These are phyloP conservation scores for Tilletia setariae DNA, from an alignment of 1,284 basidiomycete species.

Conservation along the genomic window DNA sequence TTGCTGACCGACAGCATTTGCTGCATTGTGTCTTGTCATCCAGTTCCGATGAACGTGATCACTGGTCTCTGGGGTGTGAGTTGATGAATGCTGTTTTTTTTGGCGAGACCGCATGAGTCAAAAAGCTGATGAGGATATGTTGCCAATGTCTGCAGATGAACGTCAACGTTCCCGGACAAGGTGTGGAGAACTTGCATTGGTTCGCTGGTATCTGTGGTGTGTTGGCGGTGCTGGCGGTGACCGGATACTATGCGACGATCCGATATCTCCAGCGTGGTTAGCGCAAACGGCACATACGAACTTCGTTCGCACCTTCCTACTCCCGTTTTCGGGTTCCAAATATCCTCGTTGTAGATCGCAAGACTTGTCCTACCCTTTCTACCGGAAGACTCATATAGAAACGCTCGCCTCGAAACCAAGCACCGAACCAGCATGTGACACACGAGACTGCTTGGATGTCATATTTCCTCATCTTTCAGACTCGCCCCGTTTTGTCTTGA, in stretches of 20 bases:
- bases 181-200: slow-evolving; percentile 45
- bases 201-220: slow-evolving; percentile 48
- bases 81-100: slow-evolving; percentile 1
- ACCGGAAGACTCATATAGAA: not conserved
- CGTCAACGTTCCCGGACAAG: slow-evolving; percentile 51
- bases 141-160: slow-evolving; percentile 34
- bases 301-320: not conserved
- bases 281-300: not conserved
- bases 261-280: slow-evolving; percentile 42
- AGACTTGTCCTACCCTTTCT: no score
- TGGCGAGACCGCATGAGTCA: not conserved
- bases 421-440: no score
- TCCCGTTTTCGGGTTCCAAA: no score
- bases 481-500: no score
- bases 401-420: no score
- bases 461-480: no score
- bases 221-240: slow-evolving; percentile 49
- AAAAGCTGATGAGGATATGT: not conserved
- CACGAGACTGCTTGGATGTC: no score
- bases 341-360: no score
- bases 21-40: not conserved
- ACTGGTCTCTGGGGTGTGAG: slow-evolving; percentile 50
- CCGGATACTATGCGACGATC: slow-evolving; percentile 49
- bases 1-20: no score
- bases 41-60: slow-evolving; percentile 61